Percentiles rank a stretch among this genome's conserved stretches.
Conservation (phyloP, 768 basidiomycete species). For the Kwoniella pini region DNA sequence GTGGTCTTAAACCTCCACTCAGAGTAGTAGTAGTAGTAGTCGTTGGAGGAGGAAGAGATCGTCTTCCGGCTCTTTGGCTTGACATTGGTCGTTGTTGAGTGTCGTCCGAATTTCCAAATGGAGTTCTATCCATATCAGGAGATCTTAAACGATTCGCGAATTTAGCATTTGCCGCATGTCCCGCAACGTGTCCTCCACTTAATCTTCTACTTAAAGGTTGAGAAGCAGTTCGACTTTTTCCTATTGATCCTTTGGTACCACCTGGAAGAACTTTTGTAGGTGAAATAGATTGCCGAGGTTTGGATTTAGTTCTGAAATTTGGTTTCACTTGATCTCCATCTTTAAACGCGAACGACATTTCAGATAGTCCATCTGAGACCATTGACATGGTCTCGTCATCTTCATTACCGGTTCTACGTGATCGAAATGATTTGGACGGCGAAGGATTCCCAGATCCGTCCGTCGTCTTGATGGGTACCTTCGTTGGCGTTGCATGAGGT, state of each 20-base stretch:
- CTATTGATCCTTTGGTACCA: slow-evolving; percentile 57
- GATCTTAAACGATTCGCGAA: slow-evolving; percentile 82
- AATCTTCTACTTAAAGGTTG: slow-evolving; percentile 13
- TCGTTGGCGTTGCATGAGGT: slow-evolving; percentile 50
- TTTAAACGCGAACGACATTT: slow-evolving; percentile 51
- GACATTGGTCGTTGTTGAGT: too few relatives aligned
- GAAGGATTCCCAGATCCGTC: slow-evolving; percentile 65
- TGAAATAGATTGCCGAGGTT: slow-evolving; percentile 62
- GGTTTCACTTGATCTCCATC: slow-evolving; percentile 38
- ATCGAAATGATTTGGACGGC: slow-evolving; percentile 57
- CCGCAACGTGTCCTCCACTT: slow-evolving; percentile 26
- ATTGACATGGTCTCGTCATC: slow-evolving; percentile 58
- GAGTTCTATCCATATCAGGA: slow-evolving; percentile 56
- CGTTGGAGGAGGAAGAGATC: slow-evolving; percentile 41
- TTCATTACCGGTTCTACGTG: slow-evolving; percentile 29
- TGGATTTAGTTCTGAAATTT: slow-evolving; percentile 5
- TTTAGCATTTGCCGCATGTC: slow-evolving; percentile 72
- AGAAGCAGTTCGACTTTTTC: slow-evolving; percentile 60
- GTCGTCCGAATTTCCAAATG: not conserved
- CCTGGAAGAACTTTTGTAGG: slow-evolving; percentile 68
- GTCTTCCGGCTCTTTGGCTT: slow-evolving; percentile 10
- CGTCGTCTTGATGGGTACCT: slow-evolving; percentile 62
- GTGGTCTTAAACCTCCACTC: slow-evolving; percentile 12
- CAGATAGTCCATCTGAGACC: slow-evolving; percentile 40
- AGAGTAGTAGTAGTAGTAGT: slow-evolving; percentile 37